Base-by-base conservation (phyloP, 2,329 filamentous ascomycete genomes). In the Podosphaera xanthii region DNA sequence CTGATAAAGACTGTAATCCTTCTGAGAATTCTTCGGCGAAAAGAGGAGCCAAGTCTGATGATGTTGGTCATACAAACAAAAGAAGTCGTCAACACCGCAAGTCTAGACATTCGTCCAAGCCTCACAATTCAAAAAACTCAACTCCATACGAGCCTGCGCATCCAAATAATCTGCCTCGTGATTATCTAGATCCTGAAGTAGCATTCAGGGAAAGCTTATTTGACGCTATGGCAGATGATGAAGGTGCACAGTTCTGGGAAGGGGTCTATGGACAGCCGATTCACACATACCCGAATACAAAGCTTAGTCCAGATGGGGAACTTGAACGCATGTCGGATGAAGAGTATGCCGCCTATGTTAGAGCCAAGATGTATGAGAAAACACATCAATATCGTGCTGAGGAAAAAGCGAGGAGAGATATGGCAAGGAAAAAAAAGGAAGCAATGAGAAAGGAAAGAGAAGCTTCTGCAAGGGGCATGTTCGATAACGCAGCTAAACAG, bases 231-330 rank as follows among this genome's bases (percentile, higher is more conserved):
- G 91, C 89, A 44, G 92, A 98, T 71, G 91, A 97, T 68, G 92
- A 98, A 72, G 92, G 91, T 54, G 92, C 92, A 1, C 80, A 82
- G 6, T 98, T 92, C 73, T 98, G 92, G 92, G 85, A 96, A 70
- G 81, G 81, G 14, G 87, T 98, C n/a, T 98, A 97, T 71, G 90
- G 89, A 0, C 91, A 97, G 69, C 91, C 92, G 0, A 85, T 97
- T 57, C 89, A 96, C 71, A 79, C 81, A 5, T 96, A 94, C 34
- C 75, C 76, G 0, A 71, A 74, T 57, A 68, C 71, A 7, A 74
- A 72, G 61, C 71, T 72, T 50, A 67, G 67, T 0, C 65, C 71
- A 63, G 67, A 74, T 68, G 78, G 78, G 62, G 70, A 82, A 67
- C 74, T 95, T 10, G 88, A 95, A 70, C 77, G 77, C 63, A 97